Evolutionary conservation across 2,329 filamentous ascomycete species (phyloP).

Genomic region (Zymoseptoria brevis): DNA sequence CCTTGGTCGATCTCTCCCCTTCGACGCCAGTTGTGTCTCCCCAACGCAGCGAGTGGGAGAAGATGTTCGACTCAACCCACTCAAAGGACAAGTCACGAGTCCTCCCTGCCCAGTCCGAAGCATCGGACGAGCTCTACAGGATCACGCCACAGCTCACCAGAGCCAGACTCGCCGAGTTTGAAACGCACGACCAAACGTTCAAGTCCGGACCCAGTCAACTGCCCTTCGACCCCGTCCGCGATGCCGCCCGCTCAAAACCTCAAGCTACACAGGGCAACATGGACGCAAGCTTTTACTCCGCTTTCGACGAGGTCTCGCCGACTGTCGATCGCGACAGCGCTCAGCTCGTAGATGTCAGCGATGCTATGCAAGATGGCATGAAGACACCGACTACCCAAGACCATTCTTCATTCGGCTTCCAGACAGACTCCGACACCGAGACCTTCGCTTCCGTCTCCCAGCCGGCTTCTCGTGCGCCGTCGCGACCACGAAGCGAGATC

Average conservation of each 20-base stretch:
- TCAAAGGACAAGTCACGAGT: constrained; percentile 8
- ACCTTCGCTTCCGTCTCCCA: constrained; percentile 19
- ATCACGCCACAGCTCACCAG: constrained; percentile 28
- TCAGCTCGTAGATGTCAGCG: constrained; percentile 3
- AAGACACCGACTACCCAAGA: constrained; percentile 17
- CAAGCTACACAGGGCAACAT: constrained; percentile 9
- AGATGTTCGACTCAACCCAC: constrained; percentile 14
- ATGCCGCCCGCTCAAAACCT: constrained; percentile 18
- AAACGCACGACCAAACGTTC: constrained; percentile 11
- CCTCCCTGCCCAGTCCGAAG: constrained; percentile 11
- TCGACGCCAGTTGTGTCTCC: constrained; percentile 14
- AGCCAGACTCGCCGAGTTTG: constrained; percentile 23
- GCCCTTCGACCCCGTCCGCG: constrained; percentile 27
- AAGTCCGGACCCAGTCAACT: constrained; percentile 2
- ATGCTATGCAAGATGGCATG: constrained; percentile 13
- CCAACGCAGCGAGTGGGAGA: constrained; percentile 13
- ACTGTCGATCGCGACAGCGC: constrained; percentile 5
- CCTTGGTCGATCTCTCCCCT: constrained; percentile 23
- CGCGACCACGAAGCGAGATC: constrained; percentile 13
- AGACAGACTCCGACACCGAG: constrained; percentile 23
- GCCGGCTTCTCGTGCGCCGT: constrained; percentile 13
- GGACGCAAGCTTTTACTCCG: constrained; percentile 27
- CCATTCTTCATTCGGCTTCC: constrained; percentile 21
- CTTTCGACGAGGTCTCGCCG: constrained; percentile 16
- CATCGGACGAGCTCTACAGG: constrained; percentile 26